Base-by-base conservation (phyloP, 768 basidiomycete species). In the Scleroderma citrinum region DNA sequence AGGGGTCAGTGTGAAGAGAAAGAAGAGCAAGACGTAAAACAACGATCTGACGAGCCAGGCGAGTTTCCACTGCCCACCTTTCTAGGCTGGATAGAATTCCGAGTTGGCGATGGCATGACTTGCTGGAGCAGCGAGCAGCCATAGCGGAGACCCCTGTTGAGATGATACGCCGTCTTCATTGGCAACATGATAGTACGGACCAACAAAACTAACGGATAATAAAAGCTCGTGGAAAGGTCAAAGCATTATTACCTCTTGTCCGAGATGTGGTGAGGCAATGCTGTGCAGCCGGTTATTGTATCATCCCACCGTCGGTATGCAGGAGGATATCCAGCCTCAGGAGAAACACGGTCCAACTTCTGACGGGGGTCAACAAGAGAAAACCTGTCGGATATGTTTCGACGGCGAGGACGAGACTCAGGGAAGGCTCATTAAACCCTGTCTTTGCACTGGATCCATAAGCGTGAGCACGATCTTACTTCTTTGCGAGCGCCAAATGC, bases 311-410 rank as follows among this genome's bases (percentile, higher is more conserved):
- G 12, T 35, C 34, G 34, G 17, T 17, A 54, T 54, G 54, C 12
- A 51, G 41, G 49, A 55, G 46, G 47, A 50, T 34, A 48, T 45
- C 39, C 38, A 41, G 56, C 23, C 54, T 23, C 50, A 46, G 26
- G 56, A 56, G 19, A 54, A 49, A 23, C 20, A 52, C 13, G 37
- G 46, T 5, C 1, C 52, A 32, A 36, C 49, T 24, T 21, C n/a
- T 31, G 38, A 58, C 58, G 55, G 68, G 12, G 23, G 32, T 19
- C 52, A 56, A 23, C 57, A 76, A 44, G 80, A 81, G 59, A 84
- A 77, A 58, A 85, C 87, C 61, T 93, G 92, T 60, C 76, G 92
- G 46, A 94, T 94, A 40, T 94, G 92, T 62, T 73, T 91, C 23
- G 85, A 86, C 34, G 83, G 86, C 4, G 65, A 69, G 20, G 83